Percentiles rank a stretch among this genome's conserved stretches.
phyloP scores from a whole-genome alignment of 495 filamentous ascomycete species.

The Cenococcum geophilum region DNA sequence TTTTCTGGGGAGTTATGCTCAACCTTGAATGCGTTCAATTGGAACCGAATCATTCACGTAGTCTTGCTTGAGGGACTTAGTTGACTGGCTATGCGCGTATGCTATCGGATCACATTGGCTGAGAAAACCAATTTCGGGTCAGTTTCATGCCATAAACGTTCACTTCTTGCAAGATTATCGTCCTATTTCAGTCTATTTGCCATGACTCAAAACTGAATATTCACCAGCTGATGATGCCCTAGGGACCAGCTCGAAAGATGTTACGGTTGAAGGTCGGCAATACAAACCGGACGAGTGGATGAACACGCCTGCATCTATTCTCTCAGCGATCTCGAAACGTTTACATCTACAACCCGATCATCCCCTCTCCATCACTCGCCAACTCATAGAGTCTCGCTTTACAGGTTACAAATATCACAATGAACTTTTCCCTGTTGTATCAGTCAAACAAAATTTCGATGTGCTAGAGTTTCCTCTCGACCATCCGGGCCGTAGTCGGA shows the following conservation, averaged over 20 bases:
- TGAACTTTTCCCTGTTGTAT: slow-evolving; percentile 75
- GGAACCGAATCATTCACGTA: too few relatives aligned
- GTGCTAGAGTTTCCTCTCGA: slow-evolving; percentile 85
- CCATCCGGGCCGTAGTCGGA: slow-evolving; percentile 80
- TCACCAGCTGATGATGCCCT: slow-evolving; percentile 12
- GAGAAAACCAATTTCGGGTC: too few relatives aligned
- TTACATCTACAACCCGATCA: slow-evolving; percentile 85
- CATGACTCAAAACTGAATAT: background rate
- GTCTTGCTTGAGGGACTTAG: too few relatives aligned
- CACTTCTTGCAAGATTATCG: too few relatives aligned
- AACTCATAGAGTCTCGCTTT: slow-evolving; percentile 88
- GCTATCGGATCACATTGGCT: too few relatives aligned
- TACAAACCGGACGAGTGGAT: slow-evolving; percentile 77
- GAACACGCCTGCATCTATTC: slow-evolving; percentile 71
- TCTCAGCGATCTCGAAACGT: slow-evolving; percentile 62
- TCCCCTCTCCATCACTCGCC: slow-evolving; percentile 81
- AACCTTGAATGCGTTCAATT: too few relatives aligned
- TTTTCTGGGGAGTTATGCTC: too few relatives aligned
- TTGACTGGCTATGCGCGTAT: too few relatives aligned
- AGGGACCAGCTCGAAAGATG: slow-evolving; percentile 19
- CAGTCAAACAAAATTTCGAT: slow-evolving; percentile 85
- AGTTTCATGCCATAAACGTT: too few relatives aligned
- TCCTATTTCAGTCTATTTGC: background rate
- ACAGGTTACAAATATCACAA: slow-evolving; percentile 71
- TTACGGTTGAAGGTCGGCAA: slow-evolving; percentile 53